Percentiles rank a stretch among this genome's conserved stretches.
phyloP scores from a whole-genome alignment of 768 basidiomycete species.

The Podaxis sp. region DNA sequence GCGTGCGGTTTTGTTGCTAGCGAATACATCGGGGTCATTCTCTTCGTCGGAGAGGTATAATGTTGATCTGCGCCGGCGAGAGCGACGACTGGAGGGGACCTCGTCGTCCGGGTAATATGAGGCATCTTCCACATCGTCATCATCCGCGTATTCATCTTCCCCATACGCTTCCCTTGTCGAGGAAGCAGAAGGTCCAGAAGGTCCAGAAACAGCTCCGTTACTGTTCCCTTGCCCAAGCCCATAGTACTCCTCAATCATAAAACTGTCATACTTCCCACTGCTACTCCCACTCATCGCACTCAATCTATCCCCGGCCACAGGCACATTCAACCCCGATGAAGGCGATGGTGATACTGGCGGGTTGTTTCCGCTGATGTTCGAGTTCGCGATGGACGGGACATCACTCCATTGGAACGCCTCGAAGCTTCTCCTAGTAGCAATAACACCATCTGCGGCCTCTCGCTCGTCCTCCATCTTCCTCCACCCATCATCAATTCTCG shows the following conservation, averaged over 20 bases:
- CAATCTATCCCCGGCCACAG: not conserved
- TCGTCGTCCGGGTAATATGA: slow-evolving; percentile 13
- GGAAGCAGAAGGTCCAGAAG: not conserved
- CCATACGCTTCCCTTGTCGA: not conserved
- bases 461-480: not conserved
- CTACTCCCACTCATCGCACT: not conserved
- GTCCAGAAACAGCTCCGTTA: not conserved
- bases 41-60: slow-evolving; percentile 6
- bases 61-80: slow-evolving; percentile 2
- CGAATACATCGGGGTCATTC: not conserved
- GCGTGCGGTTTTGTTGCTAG: not conserved
- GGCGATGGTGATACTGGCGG: not conserved
- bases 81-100: not conserved
- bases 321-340: slow-evolving; percentile 1
- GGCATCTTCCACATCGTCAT: slow-evolving; percentile 2
- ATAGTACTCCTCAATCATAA: slow-evolving; percentile 17
- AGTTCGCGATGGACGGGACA: not conserved
- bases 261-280: slow-evolving; percentile 7
- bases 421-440: slow-evolving; percentile 7
- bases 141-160: not conserved
- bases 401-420: not conserved
- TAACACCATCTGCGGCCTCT: slow-evolving; percentile 4
- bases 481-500: slow-evolving; percentile 10
- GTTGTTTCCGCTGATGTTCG: not conserved
- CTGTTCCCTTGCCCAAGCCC: not conserved